These are phyloP conservation scores for Pharus latifolius DNA, from an alignment of 176 grass and related monocot species.

Conservation along the genomic window DNA sequence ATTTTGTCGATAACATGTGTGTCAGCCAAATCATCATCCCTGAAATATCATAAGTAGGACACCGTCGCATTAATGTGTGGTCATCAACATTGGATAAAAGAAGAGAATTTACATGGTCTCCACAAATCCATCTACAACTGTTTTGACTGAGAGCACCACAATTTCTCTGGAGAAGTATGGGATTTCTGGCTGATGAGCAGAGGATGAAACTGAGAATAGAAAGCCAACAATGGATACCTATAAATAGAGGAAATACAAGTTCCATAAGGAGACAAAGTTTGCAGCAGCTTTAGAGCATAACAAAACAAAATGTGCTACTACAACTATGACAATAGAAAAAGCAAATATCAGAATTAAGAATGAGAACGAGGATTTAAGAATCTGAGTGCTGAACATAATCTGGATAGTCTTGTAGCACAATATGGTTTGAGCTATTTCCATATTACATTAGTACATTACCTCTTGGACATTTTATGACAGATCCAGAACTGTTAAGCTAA, in stretches of 20 bases:
- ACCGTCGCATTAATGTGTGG: constrained; percentile 10
- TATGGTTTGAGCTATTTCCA: no score
- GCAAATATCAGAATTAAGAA: neutral
- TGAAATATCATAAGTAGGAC: constrained; percentile 21
- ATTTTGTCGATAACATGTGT: constrained; percentile 71
- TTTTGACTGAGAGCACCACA: constrained; percentile 57
- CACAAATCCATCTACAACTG: constrained; percentile 90
- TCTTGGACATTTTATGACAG: no score
- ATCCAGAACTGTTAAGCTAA: no score
- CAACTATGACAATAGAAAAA: neutral
- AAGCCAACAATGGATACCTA: constrained; percentile 87
- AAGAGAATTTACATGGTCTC: constrained; percentile 52
- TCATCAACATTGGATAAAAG: neutral
- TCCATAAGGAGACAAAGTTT: neutral
- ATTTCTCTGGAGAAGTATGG: constrained; percentile 68
- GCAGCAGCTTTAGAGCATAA: neutral
- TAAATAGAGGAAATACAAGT: constrained; percentile 27
- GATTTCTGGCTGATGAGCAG: constrained; percentile 34
- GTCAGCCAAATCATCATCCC: constrained; percentile 44
- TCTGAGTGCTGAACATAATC: neutral
- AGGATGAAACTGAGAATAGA: constrained; percentile 58
- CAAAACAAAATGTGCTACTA: neutral
- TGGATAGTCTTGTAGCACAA: no score
- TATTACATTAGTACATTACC: no score
- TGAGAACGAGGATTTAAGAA: neutral